These are phyloP conservation scores for Plantago major DNA, from an alignment of 257 asterid species.

Conservation along the genomic window DNA sequence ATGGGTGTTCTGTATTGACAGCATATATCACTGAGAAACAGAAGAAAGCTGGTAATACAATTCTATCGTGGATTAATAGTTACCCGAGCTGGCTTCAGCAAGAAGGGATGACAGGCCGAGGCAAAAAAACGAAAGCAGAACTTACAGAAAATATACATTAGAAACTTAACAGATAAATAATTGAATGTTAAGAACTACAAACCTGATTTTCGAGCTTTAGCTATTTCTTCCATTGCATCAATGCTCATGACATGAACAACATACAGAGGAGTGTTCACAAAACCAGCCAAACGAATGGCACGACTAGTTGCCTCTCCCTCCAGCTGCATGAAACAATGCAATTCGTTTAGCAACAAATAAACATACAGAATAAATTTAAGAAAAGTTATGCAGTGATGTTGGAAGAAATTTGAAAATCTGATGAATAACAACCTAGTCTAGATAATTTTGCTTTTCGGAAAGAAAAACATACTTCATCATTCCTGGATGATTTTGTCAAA, in stretches of 20 bases:
- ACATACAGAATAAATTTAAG: neutral
- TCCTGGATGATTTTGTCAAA: neutral
- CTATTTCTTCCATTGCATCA: conserved; percentile 96
- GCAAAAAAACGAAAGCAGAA: conserved; percentile 5
- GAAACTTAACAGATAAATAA: neutral
- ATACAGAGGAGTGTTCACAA: conserved; percentile 85
- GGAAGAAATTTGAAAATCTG: conserved; percentile 1
- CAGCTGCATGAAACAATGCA: conserved; percentile 41
- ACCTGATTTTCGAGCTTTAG: conserved; percentile 96
- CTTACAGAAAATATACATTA: neutral
- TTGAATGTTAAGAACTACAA: conserved; percentile 11
- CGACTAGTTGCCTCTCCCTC: conserved; percentile 98
- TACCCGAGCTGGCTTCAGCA: neutral
- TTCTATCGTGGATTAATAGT: neutral
- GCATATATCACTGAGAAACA: no score
- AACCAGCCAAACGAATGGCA: conserved; percentile 90
- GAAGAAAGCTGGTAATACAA: no score
- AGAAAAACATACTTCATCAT: neutral
- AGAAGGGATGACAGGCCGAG: conserved; percentile 1
- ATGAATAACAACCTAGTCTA: no score
- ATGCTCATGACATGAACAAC: conserved; percentile 99
- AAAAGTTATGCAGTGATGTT: neutral
- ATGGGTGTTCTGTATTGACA: neutral
- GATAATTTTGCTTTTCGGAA: neutral
- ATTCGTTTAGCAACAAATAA: conserved; percentile 9